A percentile compares a stretch with the other conserved stretches of the same genome.
Evolutionary conservation across 257 asterid genomes (phyloP).

Genomic region (Fraxinus pennsylvanica): DNA sequence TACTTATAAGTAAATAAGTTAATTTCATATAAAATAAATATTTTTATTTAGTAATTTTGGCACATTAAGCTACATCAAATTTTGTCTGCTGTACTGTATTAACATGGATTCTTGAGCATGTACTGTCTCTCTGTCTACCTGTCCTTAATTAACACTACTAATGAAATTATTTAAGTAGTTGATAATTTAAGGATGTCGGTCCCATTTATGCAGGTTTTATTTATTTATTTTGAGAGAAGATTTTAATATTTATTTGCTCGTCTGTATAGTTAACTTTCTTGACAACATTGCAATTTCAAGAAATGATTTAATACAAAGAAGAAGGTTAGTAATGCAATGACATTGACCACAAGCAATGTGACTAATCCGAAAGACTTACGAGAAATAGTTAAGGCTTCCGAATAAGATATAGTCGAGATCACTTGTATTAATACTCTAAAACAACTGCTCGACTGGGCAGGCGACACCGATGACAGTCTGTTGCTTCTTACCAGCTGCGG

Average conservation of each 20-base stretch:
- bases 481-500: background rate
- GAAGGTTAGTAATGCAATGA: too few species aligned
- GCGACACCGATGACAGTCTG: background rate
- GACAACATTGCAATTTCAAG: background rate
- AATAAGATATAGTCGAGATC: background rate
- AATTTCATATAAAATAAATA: too few species aligned
- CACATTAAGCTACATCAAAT: too few species aligned
- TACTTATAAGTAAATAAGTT: too few species aligned
- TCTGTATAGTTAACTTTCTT: background rate
- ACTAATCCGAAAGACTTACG: background rate
- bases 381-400: background rate
- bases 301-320: background rate
- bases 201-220: background rate
- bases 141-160: background rate
- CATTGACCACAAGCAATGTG: background rate
- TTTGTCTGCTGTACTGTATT: background rate
- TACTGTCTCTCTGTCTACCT: background rate
- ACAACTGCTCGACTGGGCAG: background rate
- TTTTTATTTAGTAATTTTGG: too few species aligned
- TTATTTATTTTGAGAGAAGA: background rate
- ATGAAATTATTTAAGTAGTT: background rate
- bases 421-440: background rate
- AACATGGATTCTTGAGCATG: too few species aligned
- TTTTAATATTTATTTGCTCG: background rate
- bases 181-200: background rate